Conservation (phyloP, 2,329 filamentous ascomycete species). For the Delphinella strobiligena region DNA sequence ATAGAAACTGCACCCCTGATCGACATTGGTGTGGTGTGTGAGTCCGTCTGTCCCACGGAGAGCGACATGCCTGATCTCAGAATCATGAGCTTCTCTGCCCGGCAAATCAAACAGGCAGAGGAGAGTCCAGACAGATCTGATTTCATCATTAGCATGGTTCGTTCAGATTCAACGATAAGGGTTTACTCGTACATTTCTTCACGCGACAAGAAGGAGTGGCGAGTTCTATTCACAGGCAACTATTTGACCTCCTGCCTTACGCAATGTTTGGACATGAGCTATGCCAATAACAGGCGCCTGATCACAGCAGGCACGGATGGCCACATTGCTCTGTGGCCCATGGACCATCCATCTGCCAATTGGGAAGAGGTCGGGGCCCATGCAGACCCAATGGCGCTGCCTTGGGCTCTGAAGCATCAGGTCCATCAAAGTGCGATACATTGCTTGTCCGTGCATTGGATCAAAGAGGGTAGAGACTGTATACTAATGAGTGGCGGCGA, state of each 20-base stretch:
- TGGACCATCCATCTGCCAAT: background rate
- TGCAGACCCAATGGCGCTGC: conserved; percentile 10
- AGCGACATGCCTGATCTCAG: conserved; percentile 54
- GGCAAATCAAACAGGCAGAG: background rate
- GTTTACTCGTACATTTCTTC: conserved; percentile 17
- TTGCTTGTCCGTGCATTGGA: conserved; percentile 24
- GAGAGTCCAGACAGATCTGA: conserved; percentile 11
- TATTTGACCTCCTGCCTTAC: conserved; percentile 56
- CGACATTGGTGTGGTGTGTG: conserved; percentile 40
- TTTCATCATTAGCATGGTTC: conserved; percentile 57
- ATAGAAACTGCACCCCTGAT: conserved; percentile 43
- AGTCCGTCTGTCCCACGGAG: conserved; percentile 37
- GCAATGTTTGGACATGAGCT: conserved; percentile 33
- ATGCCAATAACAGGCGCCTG: conserved; percentile 18
- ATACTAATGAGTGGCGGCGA: conserved; percentile 71
- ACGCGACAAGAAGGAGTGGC: conserved; percentile 2
- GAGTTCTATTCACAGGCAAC: conserved; percentile 20
- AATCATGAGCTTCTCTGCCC: conserved; percentile 66
- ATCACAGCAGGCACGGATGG: conserved; percentile 76
- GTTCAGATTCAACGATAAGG: conserved; percentile 74
- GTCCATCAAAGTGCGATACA: conserved; percentile 80
- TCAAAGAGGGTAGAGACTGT: conserved; percentile 21
- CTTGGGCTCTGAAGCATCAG: conserved; percentile 28
- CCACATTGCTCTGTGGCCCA: conserved; percentile 50
- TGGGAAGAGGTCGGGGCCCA: background rate